Conservation (phyloP, 495 filamentous ascomycete genomes). For the Neurospora sp. region DNA sequence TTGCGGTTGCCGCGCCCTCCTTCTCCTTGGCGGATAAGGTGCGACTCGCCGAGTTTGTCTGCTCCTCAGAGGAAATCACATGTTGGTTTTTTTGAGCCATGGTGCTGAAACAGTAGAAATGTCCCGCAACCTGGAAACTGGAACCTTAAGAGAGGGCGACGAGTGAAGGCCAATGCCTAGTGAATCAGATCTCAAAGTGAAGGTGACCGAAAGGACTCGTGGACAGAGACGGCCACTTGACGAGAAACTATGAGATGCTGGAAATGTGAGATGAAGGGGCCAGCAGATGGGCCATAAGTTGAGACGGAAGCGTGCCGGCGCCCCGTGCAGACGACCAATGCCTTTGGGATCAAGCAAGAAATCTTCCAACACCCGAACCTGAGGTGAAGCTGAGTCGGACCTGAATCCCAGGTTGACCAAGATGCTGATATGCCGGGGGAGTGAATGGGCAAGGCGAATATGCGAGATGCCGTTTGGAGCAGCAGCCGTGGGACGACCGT, state of each 20-base stretch:
- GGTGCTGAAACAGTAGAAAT: conserved; percentile 1
- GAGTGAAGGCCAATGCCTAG: neutral
- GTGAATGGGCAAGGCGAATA: neutral
- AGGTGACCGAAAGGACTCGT: neutral
- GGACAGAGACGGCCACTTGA: neutral
- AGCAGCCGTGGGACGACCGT: neutral
- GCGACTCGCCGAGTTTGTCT: conserved; percentile 14
- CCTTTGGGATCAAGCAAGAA: neutral
- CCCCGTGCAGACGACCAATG: conserved; percentile 9
- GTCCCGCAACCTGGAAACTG: neutral
- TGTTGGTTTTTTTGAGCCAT: conserved; percentile 26
- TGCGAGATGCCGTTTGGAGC: neutral
- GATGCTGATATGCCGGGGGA: neutral
- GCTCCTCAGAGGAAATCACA: conserved; percentile 19
- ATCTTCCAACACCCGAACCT: neutral
- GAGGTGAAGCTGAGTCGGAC: neutral
- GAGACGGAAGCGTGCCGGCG: conserved; percentile 17
- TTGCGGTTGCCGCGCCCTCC: conserved; percentile 16
- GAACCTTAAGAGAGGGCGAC: neutral
- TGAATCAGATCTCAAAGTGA: neutral
- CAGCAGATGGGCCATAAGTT: conserved; percentile 22
- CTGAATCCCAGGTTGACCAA: neutral
- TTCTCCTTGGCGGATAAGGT: conserved; percentile 22
- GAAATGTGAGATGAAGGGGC: conserved; percentile 4
- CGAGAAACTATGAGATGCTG: neutral